Base-by-base conservation (phyloP, 371 early-diverging fungal species). In the Thermomucor indicae-seudaticae region DNA sequence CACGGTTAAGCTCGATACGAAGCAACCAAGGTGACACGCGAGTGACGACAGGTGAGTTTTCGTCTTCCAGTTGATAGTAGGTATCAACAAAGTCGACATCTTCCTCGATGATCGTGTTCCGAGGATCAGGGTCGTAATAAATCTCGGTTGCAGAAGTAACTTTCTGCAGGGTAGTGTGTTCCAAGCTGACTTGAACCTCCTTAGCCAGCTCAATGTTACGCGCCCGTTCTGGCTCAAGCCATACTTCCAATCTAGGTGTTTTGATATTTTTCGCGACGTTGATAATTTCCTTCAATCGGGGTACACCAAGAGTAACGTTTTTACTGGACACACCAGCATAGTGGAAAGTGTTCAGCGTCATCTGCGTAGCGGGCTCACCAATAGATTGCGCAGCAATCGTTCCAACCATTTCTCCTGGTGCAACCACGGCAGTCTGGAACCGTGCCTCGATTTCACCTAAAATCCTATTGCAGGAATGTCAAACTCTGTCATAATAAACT, bases 261-360 rank as follows among this genome's bases (percentile, higher is more conserved):
- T 95, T 97, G 70, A 97, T 91, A 71, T 92, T 96, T 47, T 85
- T 92, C 4, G 98, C 95, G 12, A 98, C 96, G 80, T 99, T 99
- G 70, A 99, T 97, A 48, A 99, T 93, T 85, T 99, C 99, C 84
- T 98, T 99, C 56, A 99, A 79, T 72, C 99, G 93, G 30, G 99
- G 99, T 22, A 99, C 99, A 82, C 99, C 99, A 53, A 93, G 86
- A 3, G 98, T 99, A 11, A 98, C 97, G 63, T 95, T 97, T 75
- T 95, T 95, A 58, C 89, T 89, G 31, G 93, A 85, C 42, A 99
- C 98, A 88, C 99, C 99, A 55, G 99, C 99, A 74, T 88, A 90
- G 79, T 99, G 99, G 92, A 99, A 99, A 48, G 99, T 99, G 70
- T 99, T 99, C 53, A 99, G 74, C 20, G 99, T 99, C 99, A 99